Evolutionary conservation across 2,329 filamentous ascomycete species (phyloP).

Genomic region (Pseudogymnoascus sp.): DNA sequence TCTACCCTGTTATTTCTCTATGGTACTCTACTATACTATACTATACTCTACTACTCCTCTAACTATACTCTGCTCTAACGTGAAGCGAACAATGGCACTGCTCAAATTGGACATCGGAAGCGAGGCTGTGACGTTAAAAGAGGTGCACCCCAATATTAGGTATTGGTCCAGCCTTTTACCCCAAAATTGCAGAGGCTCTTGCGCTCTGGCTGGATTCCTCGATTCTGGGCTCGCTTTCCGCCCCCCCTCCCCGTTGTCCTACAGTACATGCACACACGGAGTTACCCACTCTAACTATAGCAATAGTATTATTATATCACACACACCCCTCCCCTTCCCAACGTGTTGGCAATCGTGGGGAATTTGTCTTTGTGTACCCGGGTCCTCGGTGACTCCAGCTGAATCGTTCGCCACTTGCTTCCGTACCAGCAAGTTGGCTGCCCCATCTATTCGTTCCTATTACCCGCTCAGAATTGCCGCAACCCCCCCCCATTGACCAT

Average conservation of each 20-base stretch:
- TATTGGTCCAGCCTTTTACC: not conserved
- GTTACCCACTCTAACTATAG: not conserved
- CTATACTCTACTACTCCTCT: not conserved
- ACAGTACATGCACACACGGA: not conserved
- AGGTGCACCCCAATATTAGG: not conserved
- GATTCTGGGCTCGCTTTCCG: not conserved
- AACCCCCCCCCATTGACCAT: not conserved
- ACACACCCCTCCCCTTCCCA: not conserved
- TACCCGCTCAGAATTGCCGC: constrained; percentile 1
- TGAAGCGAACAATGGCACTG: not conserved
- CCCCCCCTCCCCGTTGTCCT: not conserved
- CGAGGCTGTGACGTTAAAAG: not conserved
- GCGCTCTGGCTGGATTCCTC: not conserved
- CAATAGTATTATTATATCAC: not conserved
- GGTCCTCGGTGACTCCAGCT: constrained; percentile 2
- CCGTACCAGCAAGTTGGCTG: not conserved
- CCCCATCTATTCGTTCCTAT: not conserved
- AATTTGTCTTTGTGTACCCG: constrained; percentile 1
- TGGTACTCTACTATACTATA: not conserved
- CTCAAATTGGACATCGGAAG: constrained; percentile 6
- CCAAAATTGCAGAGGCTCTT: not conserved
- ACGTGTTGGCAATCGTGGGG: not conserved
- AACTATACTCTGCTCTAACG: not conserved
- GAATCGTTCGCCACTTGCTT: not conserved
- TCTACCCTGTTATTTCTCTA: not conserved